phyloP scores from a whole-genome alignment of 176 grass and related monocot genomes.

The Juncus inflexus region DNA sequence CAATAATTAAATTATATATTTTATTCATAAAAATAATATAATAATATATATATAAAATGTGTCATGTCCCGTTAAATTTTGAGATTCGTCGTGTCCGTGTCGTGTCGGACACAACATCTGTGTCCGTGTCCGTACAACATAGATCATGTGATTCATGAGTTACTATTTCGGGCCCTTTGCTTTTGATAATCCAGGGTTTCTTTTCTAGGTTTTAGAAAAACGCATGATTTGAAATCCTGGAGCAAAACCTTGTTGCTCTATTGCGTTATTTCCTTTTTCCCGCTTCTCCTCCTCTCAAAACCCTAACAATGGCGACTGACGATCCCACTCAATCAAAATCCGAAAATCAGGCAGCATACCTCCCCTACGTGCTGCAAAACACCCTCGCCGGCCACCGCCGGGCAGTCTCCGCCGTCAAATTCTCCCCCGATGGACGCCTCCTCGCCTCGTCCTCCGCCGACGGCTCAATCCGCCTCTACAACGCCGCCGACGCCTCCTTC shows the following conservation, averaged over 20 bases:
- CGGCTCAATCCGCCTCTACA: slow-evolving; percentile 72
- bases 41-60: too few relatives aligned
- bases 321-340: background rate
- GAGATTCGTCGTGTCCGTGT: too few relatives aligned
- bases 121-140: too few relatives aligned
- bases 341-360: slow-evolving; percentile 32
- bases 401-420: slow-evolving; percentile 71
- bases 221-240: background rate
- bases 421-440: slow-evolving; percentile 74
- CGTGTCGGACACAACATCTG: too few relatives aligned
- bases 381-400: slow-evolving; percentile 59
- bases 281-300: slow-evolving; percentile 6
- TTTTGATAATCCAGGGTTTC: background rate
- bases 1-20: too few relatives aligned
- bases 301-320: slow-evolving; percentile 19
- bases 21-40: too few relatives aligned
- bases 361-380: slow-evolving; percentile 50
- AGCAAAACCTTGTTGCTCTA: slow-evolving; percentile 3
- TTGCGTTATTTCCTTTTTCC: background rate
- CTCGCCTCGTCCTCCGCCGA: slow-evolving; percentile 83
- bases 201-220: background rate
- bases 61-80: too few relatives aligned
- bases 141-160: too few relatives aligned
- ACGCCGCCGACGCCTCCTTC: slow-evolving; percentile 35
- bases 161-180: too few relatives aligned